Base-by-base conservation (phyloP, 2,329 filamentous ascomycete species). In the Verruconis gallopava region DNA sequence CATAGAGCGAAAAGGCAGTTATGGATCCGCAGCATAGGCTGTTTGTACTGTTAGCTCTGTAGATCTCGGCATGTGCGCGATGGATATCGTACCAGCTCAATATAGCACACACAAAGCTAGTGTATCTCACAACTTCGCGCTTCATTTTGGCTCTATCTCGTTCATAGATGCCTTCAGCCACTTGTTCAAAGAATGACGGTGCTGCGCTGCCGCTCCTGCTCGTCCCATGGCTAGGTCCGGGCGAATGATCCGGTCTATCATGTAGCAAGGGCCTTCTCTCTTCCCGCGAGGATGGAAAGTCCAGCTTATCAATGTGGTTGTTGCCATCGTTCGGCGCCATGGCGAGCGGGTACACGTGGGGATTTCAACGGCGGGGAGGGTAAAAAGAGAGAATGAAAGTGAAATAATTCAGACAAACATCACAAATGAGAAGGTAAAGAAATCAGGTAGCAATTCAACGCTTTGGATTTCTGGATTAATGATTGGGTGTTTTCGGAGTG, bases 1-100 rank as follows among this genome's bases (percentile, higher is more conserved):
- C 91, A 59, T 96, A 98, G 21, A 98, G 76, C 25, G 86, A 94
- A 66, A 91, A 98, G 38, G 86, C 83, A 38, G 85, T 86, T 54
- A 96, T 85, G 53, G 85, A 93, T 47, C 89, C 91, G 21, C 86
- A 89, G 58, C 84, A 91, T 21, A 95, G 72, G 51, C 67, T 70
- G 51, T 14, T 15, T 5, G 22, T 17, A 9, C 22, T 28, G 34
- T 9, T 4, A 20, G 32, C 30, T 11, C 41, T 14, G 3, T 22
- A 32, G 28, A 38, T 11, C 12, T 19, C 11, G 14, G 28, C 15
- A 40, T 17, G 6, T 12, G 12, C 11, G 28, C 11, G 35, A 35
- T 21, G 34, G 12, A 39, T 59, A 46, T n/a, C n/a, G n/a, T 57
- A 70, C 67, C 73, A 77, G 54, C 67, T 74, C 46, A 79, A 56